Conservation (phyloP, 495 filamentous ascomycete genomes). For the Hypoxylon trugodes region DNA sequence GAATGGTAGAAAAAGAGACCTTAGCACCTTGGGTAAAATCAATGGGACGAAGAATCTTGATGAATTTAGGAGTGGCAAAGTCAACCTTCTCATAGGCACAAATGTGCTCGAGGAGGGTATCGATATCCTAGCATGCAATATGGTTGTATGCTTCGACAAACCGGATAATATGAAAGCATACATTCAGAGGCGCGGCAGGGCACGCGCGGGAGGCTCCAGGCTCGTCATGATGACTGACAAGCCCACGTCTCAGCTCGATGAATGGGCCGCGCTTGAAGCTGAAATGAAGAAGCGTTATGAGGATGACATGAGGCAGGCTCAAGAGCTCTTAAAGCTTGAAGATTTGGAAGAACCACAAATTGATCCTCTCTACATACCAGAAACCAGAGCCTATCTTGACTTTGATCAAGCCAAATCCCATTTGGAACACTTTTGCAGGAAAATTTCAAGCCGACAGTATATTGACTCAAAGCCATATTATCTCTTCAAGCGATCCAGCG, state of each 20-base stretch:
- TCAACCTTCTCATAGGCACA: conserved; percentile 84
- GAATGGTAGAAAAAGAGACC: conserved; percentile 54
- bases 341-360: conserved; percentile 52
- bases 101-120: conserved; percentile 92
- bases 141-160: conserved; percentile 85
- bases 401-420: conserved; percentile 75
- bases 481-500: conserved; percentile 39
- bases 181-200: conserved; percentile 87
- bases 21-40: conserved; percentile 68
- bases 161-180: conserved; percentile 84
- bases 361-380: conserved; percentile 54
- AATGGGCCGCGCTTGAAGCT: conserved; percentile 71
- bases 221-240: conserved; percentile 70
- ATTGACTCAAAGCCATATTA: conserved; percentile 61
- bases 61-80: conserved; percentile 71
- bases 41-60: conserved; percentile 68
- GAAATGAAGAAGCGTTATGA: conserved; percentile 78
- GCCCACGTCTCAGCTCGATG: conserved; percentile 37
- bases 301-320: conserved; percentile 67
- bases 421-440: conserved; percentile 82
- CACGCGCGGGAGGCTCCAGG: conserved; percentile 74
- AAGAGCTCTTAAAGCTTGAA: conserved; percentile 60
- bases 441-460: conserved; percentile 65
- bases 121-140: conserved; percentile 83
- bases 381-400: conserved; percentile 75